phyloP scores from a whole-genome alignment of 495 filamentous ascomycete genomes.

The Terfezia boudieri region DNA sequence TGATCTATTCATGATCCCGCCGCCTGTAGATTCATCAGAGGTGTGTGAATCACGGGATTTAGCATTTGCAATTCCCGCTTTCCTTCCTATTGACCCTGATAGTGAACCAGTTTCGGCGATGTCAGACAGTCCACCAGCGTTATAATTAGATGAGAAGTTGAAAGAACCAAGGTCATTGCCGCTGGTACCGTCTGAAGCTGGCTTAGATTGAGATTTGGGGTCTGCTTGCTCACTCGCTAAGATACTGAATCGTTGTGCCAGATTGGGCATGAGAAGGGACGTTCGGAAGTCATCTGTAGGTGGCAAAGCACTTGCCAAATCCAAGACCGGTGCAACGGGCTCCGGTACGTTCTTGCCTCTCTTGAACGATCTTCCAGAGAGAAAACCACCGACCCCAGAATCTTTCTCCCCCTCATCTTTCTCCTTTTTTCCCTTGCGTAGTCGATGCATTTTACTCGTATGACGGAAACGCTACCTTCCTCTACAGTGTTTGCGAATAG shows the following conservation, averaged over 20 bases:
- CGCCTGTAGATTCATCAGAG: slow-evolving; percentile 43
- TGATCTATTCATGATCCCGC: slow-evolving; percentile 62
- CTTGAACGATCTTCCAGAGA: slow-evolving; percentile 38
- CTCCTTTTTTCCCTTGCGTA: slow-evolving; percentile 48
- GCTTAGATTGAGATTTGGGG: slow-evolving; percentile 7
- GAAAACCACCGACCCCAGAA: slow-evolving; percentile 22
- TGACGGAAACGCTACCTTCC: too few species aligned
- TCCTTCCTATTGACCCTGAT: slow-evolving; percentile 22
- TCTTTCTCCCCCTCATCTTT: slow-evolving; percentile 25
- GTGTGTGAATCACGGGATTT: slow-evolving; percentile 27
- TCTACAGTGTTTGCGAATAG: too few species aligned
- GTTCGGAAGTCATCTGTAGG: slow-evolving; percentile 85
- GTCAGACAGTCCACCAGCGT: slow-evolving; percentile 45
- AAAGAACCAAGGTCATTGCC: slow-evolving; percentile 42
- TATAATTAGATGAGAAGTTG: slow-evolving; percentile 20
- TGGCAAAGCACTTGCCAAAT: slow-evolving; percentile 53
- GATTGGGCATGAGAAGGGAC: slow-evolving; percentile 81
- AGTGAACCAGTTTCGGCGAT: slow-evolving; percentile 79
- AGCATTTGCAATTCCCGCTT: background rate
- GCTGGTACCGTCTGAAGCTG: slow-evolving; percentile 41
- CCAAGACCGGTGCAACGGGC: slow-evolving; percentile 39
- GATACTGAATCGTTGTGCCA: slow-evolving; percentile 94
- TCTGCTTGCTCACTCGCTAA: slow-evolving; percentile 23
- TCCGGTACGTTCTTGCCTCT: slow-evolving; percentile 23
- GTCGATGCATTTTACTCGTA: slow-evolving; percentile 39